Conservation (phyloP, 768 basidiomycete genomes). For the Boletales sp. region DNA sequence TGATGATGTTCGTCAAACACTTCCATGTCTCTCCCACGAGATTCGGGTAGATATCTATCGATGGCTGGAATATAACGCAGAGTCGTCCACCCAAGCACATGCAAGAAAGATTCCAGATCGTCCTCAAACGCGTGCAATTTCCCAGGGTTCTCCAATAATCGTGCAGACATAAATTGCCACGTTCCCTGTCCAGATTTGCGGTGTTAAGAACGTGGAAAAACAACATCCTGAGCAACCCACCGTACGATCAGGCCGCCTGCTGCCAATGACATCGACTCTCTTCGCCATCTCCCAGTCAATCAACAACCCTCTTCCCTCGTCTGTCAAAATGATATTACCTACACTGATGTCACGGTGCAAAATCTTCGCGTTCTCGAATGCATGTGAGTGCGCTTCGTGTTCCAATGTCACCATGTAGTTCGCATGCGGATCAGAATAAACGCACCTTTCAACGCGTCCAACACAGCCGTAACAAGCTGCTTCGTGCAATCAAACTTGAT, state of each 20-base stretch:
- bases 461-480: background rate
- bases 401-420: background rate
- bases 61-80: too few species aligned
- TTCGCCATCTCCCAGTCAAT: slow-evolving; percentile 1
- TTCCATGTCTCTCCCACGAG: too few species aligned
- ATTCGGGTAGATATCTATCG: too few species aligned
- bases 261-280: background rate
- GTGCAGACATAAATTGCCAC: too few species aligned
- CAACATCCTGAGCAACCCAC: background rate
- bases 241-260: background rate
- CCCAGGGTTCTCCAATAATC: too few species aligned
- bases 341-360: too few species aligned
- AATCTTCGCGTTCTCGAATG: background rate
- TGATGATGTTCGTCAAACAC: too few species aligned
- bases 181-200: too few species aligned
- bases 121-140: too few species aligned
- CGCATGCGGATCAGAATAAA: background rate
- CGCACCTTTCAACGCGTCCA: background rate
- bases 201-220: background rate
- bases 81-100: too few species aligned
- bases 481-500: background rate
- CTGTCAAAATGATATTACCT: too few species aligned
- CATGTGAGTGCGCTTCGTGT: background rate
- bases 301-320: background rate
- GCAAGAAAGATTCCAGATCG: too few species aligned